Percentiles rank a stretch among this genome's conserved stretches.
phyloP scores from a whole-genome alignment of 2,329 filamentous ascomycete species.

The Sclerotinia trifoliorum region DNA sequence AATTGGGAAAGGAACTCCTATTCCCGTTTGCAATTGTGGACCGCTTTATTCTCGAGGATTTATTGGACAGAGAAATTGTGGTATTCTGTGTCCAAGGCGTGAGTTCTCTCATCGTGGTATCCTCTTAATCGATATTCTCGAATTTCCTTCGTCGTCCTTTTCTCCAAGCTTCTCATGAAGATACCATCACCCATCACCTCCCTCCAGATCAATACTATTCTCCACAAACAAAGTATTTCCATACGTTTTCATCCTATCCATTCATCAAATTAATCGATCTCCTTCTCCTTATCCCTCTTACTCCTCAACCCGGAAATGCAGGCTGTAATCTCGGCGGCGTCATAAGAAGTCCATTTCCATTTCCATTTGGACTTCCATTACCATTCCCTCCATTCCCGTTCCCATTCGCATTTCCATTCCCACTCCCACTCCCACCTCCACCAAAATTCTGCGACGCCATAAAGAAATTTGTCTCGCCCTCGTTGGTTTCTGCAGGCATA shows the following conservation, averaged over 20 bases:
- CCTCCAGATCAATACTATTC: neutral
- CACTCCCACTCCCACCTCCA: neutral
- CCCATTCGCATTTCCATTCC: neutral
- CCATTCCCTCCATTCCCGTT: neutral
- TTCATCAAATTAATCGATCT: neutral
- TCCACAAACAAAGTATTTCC: neutral
- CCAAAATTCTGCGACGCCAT: slow-evolving; percentile 21
- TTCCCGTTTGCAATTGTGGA: too few relatives aligned
- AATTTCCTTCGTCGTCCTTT: neutral
- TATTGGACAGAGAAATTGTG: too few relatives aligned
- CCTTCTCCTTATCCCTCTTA: neutral
- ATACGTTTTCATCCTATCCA: too few relatives aligned
- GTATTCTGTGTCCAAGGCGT: too few relatives aligned
- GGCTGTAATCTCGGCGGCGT: neutral
- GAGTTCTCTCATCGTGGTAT: neutral
- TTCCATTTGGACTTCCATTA: neutral
- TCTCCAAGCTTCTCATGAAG: neutral
- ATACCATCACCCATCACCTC: neutral
- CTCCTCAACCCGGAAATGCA: neutral
- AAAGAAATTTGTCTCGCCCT: slow-evolving; percentile 33
- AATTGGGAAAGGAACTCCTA: too few relatives aligned
- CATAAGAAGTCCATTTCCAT: neutral
- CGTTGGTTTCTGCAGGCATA: slow-evolving; percentile 36
- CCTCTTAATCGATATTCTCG: neutral
- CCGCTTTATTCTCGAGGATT: too few relatives aligned